Percentiles rank a stretch among this genome's conserved stretches.
Conservation (phyloP, 164 flowering plant species). For the Vitis rupestris region DNA sequence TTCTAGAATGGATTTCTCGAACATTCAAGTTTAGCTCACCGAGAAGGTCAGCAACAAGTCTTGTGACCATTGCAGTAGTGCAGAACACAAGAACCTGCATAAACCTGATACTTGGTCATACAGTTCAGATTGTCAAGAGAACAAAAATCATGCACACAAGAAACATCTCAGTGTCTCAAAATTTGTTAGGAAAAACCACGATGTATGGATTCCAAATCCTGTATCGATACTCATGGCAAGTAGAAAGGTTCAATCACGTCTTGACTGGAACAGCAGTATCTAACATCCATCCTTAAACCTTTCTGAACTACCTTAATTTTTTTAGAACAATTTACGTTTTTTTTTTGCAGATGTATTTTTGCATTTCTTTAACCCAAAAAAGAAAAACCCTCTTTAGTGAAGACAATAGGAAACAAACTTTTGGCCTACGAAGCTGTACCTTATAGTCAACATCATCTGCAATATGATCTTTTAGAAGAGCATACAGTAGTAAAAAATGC, state of each 20-base stretch:
- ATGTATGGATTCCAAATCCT: too few relatives aligned
- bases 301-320: too few relatives aligned
- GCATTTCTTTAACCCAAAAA: too few relatives aligned
- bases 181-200: too few relatives aligned
- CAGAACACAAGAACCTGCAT: constrained; percentile 93
- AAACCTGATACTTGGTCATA: constrained; percentile 7
- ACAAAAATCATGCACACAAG: too few relatives aligned
- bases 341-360: too few relatives aligned
- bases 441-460: constrained; percentile 86
- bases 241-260: too few relatives aligned
- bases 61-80: constrained; percentile 96
- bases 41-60: constrained; percentile 78
- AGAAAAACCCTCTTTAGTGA: neutral
- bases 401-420: neutral
- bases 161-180: too few relatives aligned
- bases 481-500: constrained; percentile 69
- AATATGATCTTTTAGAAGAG: constrained; percentile 78
- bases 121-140: neutral
- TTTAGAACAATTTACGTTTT: too few relatives aligned
- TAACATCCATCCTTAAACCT: too few relatives aligned
- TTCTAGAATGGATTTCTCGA: constrained; percentile 95
- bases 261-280: too few relatives aligned
- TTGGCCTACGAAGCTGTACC: constrained; percentile 37
- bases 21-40: constrained; percentile 81
- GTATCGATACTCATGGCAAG: too few relatives aligned